A percentile compares a stretch with the other conserved stretches of the same genome.
Conservation (phyloP, 2,329 filamentous ascomycete genomes). For the Diplodia mutila region DNA sequence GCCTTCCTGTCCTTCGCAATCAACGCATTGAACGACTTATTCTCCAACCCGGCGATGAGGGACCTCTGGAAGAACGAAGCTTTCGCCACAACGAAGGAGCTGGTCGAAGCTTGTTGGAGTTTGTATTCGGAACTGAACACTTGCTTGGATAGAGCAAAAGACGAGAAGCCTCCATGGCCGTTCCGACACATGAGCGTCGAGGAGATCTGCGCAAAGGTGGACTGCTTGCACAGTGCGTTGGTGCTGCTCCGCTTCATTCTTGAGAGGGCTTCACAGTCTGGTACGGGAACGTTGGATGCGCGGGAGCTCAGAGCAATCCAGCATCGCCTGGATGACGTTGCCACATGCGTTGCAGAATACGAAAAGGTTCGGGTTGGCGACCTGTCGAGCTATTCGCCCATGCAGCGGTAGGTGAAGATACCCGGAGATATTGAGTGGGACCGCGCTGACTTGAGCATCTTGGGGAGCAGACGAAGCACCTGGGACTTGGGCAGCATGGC, state of each 20-base stretch:
- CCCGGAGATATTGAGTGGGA: background rate
- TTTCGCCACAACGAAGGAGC: background rate
- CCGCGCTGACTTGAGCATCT: background rate
- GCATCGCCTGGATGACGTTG: background rate
- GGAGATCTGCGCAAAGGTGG: background rate
- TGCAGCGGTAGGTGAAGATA: background rate
- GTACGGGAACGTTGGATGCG: background rate
- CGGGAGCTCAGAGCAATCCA: background rate
- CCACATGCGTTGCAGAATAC: background rate
- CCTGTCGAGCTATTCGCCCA: background rate
- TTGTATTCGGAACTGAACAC: background rate
- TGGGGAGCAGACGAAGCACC: background rate
- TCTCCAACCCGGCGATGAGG: background rate
- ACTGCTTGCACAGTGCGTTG: background rate
- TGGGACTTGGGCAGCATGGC: background rate
- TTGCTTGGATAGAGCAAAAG: background rate
- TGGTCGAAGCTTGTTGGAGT: background rate
- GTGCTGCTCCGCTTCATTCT: background rate
- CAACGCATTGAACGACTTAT: background rate
- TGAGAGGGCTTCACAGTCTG: background rate
- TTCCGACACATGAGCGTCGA: background rate
- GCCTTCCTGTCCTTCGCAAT: background rate
- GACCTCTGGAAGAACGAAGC: background rate
- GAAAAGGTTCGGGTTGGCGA: background rate
- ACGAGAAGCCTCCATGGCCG: background rate